Evolutionary conservation across 257 asterid genomes (phyloP), one percentile per base, ranked within the genome.

Genomic region (Solanum chmielewskii): DNA sequence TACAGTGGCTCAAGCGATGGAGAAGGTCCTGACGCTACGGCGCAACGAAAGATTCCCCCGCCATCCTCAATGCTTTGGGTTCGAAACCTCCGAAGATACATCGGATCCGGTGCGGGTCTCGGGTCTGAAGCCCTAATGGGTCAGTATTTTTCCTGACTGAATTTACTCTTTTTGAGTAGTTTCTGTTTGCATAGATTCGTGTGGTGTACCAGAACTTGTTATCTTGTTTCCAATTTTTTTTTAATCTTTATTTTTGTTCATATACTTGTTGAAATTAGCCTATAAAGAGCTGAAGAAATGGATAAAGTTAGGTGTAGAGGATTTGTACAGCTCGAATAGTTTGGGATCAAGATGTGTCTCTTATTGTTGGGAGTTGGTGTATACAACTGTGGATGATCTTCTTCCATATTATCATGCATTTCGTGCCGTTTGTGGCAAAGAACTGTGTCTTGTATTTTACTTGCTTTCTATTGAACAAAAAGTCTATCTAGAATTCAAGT

Each of bases 71-170:
- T 97, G 99, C 97, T 94, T 1, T 97, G 99, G 99, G 99, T 97
- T 87, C 98, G 99, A 31, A 97, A 97, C 87, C 98, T 97, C 87
- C 98, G 99, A 86, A 97, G 98, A 82, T 97, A 87, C 94, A 96
- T 97, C 87, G 99, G 99, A 93, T 94, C 98, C 90, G 99, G 98
- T 21, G 94, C 99, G 5, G 99, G 99, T 75, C 98, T 97, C 85
- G 99, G 99, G 87, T 97, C 99, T 83, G 99, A 97, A 93, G 98
- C 99, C 60, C 95, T 97, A 20, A 97, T 96, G 99, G 99, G 99
- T 97, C 85, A 69, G 93, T 90, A 56, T 56, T 14, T n/a, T 59
- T 31, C 44, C 39, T 44, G 11, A 59, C 18, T 2, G 7, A 35
- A 18, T 70, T 70, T 39, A 52, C 64, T 71, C 64, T 13, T 44